Conservation (phyloP, 2,329 filamentous ascomycete genomes). For the Boeremia lycopersici region DNA sequence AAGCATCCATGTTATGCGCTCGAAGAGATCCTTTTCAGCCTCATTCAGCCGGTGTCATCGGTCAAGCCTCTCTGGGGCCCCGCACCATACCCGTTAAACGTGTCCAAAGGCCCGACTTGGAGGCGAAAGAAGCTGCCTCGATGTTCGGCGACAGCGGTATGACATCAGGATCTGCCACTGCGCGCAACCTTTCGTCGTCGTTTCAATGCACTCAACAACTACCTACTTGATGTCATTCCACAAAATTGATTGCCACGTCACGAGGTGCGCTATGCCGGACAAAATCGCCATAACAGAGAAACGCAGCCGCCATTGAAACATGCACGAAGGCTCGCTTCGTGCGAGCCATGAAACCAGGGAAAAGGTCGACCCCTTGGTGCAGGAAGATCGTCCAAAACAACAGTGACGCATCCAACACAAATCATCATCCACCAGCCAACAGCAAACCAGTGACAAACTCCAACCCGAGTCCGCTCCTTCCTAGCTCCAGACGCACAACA, state of each 20-base stretch:
- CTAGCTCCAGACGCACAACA: not conserved
- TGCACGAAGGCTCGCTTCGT: not conserved
- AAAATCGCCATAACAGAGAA: not conserved
- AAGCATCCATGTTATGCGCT: slow-evolving; percentile 19
- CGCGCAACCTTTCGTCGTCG: not conserved
- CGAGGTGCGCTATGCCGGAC: slow-evolving; percentile 6
- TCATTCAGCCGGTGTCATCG: slow-evolving; percentile 10
- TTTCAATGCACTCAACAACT: not conserved
- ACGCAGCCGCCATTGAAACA: not conserved
- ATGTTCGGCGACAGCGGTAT: slow-evolving; percentile 18
- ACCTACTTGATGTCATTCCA: slow-evolving; percentile 10
- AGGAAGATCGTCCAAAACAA: not conserved
- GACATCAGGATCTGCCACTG: slow-evolving; percentile 15
- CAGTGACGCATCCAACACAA: slow-evolving; percentile 1
- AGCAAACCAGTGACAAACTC: not conserved
- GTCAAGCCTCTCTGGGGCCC: slow-evolving; percentile 35
- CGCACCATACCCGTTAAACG: slow-evolving; percentile 23
- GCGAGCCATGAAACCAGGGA: not conserved
- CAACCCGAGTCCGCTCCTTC: not conserved
- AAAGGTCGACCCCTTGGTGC: not conserved
- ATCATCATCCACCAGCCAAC: not conserved
- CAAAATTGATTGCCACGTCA: not conserved
- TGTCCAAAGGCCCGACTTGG: slow-evolving; percentile 24
- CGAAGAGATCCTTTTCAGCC: slow-evolving; percentile 16
- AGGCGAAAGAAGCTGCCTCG: slow-evolving; percentile 16